Evolutionary conservation across 306 rosid species (phyloP), one percentile per base, ranked within the genome.

Genomic region (Sesbania bispinosa): DNA sequence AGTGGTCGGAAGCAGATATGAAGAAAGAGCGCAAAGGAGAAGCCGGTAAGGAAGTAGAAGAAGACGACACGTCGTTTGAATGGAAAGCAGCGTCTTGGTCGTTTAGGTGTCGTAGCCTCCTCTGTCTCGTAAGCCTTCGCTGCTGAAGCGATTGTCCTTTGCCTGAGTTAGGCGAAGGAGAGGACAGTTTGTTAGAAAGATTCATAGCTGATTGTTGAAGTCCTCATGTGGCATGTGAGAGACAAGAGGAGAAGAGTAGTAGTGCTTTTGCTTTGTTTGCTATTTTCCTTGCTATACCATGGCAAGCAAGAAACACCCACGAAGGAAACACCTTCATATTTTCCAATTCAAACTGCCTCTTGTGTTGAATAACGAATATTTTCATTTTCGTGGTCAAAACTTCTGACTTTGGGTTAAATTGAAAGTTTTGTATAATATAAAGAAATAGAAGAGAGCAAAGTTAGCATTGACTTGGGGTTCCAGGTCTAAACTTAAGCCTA

Each of bases 81-180:
- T 21, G 65, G 4, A 80, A 23, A 9, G 78, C 87, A 39, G 79
- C 42, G 16, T 82, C 96, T 8, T 63, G 67, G 14, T 83, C 79
- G 20, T 1, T 80, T 0, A 82, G 80, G 81, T 88, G 45, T 2
- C 88, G 82, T 42, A 89, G 92, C 77, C 61, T 86, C 69, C 80
- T 67, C 84, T 85, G 96, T 43, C 97, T 74, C 4, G 93, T 90
- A 46, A 94, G 88, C 71, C 90, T 77, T 36, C 90, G 83, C 4
- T 77, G 86, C 33, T 74, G 75, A 29, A 65, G 45, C 7, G 84
- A 77, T 35, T 58, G 57, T n/a, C 46, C 67, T 6, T 11, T 38
- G 13, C 16, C 18, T 21, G 21, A 16, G 35, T 51, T 67, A 7
- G 71, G 59, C 3, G 63, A 41, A 51, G 71, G 19, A 10, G 64